phyloP scores from a whole-genome alignment of 768 basidiomycete genomes.

The Tylopilus sp. region DNA sequence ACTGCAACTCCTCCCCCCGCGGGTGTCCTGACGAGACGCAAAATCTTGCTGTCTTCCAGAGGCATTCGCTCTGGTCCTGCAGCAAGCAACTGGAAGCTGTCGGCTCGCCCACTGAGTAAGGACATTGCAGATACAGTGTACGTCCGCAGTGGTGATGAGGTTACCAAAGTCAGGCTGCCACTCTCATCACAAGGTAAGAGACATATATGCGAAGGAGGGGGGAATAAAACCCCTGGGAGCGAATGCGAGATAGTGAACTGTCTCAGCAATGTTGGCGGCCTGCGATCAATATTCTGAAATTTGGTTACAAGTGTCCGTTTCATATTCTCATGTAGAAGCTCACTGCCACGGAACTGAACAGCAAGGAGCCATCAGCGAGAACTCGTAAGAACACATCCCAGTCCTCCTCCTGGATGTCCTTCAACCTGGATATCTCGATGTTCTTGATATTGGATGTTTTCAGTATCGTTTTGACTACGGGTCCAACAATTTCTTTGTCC shows the following conservation, averaged over 20 bases:
- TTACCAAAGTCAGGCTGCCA: constrained; percentile 52
- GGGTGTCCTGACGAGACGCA: constrained; percentile 70
- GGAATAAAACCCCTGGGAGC: constrained; percentile 44
- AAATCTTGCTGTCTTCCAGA: constrained; percentile 51
- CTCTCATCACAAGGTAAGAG: constrained; percentile 47
- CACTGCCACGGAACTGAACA: constrained; percentile 72
- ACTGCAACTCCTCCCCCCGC: constrained; percentile 75
- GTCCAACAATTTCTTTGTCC: constrained; percentile 56
- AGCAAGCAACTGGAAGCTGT: constrained; percentile 47
- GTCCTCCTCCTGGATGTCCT: constrained; percentile 64
- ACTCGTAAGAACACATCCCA: constrained; percentile 82
- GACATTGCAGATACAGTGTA: constrained; percentile 54
- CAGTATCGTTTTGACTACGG: constrained; percentile 43
- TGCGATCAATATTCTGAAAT: constrained; percentile 78
- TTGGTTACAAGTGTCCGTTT: constrained; percentile 3
- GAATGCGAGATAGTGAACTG: constrained; percentile 73
- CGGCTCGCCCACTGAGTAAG: constrained; percentile 60
- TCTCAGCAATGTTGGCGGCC: constrained; percentile 79
- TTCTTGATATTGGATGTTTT: constrained; percentile 24
- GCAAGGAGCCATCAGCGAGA: constrained; percentile 66
- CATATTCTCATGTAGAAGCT: constrained; percentile 26
- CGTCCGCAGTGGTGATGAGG: constrained; percentile 62
- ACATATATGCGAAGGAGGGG: constrained; percentile 49
- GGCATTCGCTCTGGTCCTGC: constrained; percentile 37
- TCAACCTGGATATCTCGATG: constrained; percentile 38